Percentiles rank a stretch among this genome's conserved stretches.
phyloP scores from a whole-genome alignment of 2,329 filamentous ascomycete species.

The Fonsecaea erecta region DNA sequence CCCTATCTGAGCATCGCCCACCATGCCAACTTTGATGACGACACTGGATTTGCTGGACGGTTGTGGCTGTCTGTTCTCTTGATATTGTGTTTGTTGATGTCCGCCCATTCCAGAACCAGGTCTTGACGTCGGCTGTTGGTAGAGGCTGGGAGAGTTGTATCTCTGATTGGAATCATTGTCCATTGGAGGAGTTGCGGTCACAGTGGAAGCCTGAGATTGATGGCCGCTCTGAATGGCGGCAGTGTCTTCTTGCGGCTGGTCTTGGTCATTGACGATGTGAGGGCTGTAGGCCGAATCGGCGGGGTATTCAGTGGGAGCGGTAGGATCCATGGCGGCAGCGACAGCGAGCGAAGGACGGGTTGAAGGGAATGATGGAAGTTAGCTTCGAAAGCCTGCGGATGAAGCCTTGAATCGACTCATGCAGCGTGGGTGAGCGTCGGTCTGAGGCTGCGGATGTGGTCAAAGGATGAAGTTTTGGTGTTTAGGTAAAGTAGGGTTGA shows the following conservation, averaged over 20 bases:
- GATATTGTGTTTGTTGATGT: conserved; percentile 53
- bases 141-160: conserved; percentile 49
- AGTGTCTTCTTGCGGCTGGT: conserved; percentile 31
- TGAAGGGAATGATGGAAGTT: neutral
- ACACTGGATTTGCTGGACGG: conserved; percentile 64
- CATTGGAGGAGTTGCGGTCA: conserved; percentile 51
- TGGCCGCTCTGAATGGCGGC: conserved; percentile 28
- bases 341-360: conserved; percentile 16
- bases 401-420: conserved; percentile 24
- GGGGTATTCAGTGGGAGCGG: conserved; percentile 26
- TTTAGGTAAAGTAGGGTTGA: conserved; percentile 9
- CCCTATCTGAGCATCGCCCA: conserved; percentile 97
- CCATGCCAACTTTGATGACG: conserved; percentile 99
- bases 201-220: conserved; percentile 47
- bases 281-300: conserved; percentile 37
- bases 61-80: conserved; percentile 47
- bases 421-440: conserved; percentile 12
- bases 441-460: conserved; percentile 15
- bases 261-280: conserved; percentile 37
- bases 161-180: conserved; percentile 53
- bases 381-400: conserved; percentile 19
- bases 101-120: conserved; percentile 56
- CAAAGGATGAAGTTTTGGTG: conserved; percentile 15
- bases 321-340: conserved; percentile 23
- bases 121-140: conserved; percentile 50